Conservation (phyloP, 78 protist species). For the Protostelium mycophagum region DNA sequence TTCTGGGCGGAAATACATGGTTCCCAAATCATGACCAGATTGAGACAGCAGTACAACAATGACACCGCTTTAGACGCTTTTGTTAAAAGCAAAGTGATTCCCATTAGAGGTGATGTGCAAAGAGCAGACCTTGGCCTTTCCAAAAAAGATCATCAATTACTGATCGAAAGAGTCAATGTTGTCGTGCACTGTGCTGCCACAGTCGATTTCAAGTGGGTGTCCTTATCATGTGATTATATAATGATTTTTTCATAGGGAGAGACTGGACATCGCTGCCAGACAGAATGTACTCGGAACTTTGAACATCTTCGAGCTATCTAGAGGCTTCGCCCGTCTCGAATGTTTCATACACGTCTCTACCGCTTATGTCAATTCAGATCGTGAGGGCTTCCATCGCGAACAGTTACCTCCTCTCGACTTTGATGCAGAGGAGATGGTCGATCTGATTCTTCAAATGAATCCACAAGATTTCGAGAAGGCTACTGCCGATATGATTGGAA, state of each 20-base stretch:
- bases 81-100: constrained; percentile 29
- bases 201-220: constrained; percentile 65
- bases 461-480: constrained; percentile 24
- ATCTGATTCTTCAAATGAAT: constrained; percentile 28
- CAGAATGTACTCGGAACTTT: constrained; percentile 64
- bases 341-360: constrained; percentile 81
- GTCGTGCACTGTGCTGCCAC: constrained; percentile 81
- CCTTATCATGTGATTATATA: neutral
- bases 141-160: neutral
- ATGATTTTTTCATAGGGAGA: constrained; percentile 32
- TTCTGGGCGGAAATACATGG: constrained; percentile 53
- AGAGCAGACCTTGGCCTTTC: constrained; percentile 46
- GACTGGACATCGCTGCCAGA: constrained; percentile 50
- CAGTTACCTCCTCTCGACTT: constrained; percentile 48
- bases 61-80: constrained; percentile 11
- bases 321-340: constrained; percentile 11
- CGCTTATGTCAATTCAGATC: constrained; percentile 71
- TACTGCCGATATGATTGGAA: constrained; percentile 41
- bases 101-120: constrained; percentile 63
- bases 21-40: constrained; percentile 32
- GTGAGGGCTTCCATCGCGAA: constrained; percentile 59
- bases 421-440: constrained; percentile 65
- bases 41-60: constrained; percentile 12
- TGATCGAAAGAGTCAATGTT: constrained; percentile 21
- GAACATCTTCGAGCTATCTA: constrained; percentile 55